Evolutionary conservation across 192 early-diverging fungal species (phyloP).

Genomic region (Entomortierella beljakovae): DNA sequence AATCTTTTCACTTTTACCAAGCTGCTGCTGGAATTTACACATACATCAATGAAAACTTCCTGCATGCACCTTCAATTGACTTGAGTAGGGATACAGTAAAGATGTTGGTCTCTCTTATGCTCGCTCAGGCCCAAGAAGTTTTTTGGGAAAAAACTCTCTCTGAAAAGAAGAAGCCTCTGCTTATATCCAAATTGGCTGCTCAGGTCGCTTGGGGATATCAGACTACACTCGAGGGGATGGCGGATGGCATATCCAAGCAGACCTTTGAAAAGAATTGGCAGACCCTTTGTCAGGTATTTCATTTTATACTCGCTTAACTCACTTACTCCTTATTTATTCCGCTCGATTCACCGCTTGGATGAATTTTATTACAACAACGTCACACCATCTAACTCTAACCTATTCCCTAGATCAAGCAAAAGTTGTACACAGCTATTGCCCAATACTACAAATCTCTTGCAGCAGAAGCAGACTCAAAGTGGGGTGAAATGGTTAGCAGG

Average conservation of each 20-base stretch:
- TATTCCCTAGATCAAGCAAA: conserved; percentile 80
- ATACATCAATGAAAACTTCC: conserved; percentile 98
- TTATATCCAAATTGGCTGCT: conserved; percentile 92
- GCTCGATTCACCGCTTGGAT: too few species aligned
- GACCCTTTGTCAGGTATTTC: conserved; percentile 76
- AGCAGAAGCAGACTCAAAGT: conserved; percentile 80
- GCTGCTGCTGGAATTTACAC: conserved; percentile 93
- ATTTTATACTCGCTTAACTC: background rate
- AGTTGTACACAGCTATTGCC: conserved; percentile 88
- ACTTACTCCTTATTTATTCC: background rate
- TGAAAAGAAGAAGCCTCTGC: conserved; percentile 88
- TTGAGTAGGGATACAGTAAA: conserved; percentile 92
- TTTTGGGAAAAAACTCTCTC: conserved; percentile 86
- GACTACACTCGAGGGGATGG: conserved; percentile 78
- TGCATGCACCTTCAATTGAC: conserved; percentile 95
- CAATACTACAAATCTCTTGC: conserved; percentile 87
- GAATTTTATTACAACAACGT: too few species aligned
- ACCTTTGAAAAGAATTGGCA: conserved; percentile 88
- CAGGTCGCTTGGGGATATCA: conserved; percentile 83
- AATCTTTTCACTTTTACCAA: conserved; percentile 92
- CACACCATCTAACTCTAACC: too few species aligned
- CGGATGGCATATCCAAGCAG: conserved; percentile 70
- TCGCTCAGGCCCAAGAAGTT: conserved; percentile 96
- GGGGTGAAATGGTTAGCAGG: conserved; percentile 88
- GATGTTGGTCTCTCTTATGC: conserved; percentile 85